Conservation (phyloP, 345 rosid genomes). For the Eucalyptus globulus region DNA sequence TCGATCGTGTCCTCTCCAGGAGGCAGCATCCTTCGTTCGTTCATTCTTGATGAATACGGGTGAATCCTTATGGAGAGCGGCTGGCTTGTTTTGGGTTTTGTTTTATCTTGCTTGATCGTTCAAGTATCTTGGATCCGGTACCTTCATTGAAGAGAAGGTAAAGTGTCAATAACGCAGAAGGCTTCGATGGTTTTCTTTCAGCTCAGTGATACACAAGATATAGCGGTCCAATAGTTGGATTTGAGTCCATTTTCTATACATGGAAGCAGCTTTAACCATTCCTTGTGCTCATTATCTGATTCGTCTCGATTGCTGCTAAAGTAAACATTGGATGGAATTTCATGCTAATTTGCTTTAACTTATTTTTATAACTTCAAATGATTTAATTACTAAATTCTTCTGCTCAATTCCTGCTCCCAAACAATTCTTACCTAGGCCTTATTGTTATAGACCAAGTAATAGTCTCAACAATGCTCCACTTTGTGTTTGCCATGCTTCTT, state of each 20-base stretch:
- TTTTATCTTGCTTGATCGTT: not conserved
- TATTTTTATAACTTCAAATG: not conserved
- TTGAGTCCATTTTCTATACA: not conserved
- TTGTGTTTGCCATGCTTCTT: not conserved
- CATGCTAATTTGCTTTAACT: not conserved
- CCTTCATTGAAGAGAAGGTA: conserved; percentile 15
- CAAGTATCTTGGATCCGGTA: not conserved
- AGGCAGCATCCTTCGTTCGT: not conserved
- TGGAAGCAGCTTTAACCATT: not conserved
- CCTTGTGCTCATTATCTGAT: not conserved
- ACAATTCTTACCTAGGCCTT: not conserved
- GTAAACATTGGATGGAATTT: not conserved
- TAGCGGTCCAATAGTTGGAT: not conserved
- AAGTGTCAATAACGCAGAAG: conserved; percentile 19
- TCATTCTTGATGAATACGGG: not conserved
- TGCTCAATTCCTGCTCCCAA: not conserved
- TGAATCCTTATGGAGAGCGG: not conserved
- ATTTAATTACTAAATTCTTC: not conserved
- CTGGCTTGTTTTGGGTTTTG: not conserved
- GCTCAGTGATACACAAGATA: not conserved
- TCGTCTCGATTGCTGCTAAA: not conserved
- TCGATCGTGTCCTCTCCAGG: not conserved
- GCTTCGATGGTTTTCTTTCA: not conserved
- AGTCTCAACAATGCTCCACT: not conserved
- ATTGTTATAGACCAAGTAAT: not conserved